These are phyloP conservation scores for Dactylorhiza incarnata DNA, from an alignment of 106 monocot genomes.

Conservation along the genomic window DNA sequence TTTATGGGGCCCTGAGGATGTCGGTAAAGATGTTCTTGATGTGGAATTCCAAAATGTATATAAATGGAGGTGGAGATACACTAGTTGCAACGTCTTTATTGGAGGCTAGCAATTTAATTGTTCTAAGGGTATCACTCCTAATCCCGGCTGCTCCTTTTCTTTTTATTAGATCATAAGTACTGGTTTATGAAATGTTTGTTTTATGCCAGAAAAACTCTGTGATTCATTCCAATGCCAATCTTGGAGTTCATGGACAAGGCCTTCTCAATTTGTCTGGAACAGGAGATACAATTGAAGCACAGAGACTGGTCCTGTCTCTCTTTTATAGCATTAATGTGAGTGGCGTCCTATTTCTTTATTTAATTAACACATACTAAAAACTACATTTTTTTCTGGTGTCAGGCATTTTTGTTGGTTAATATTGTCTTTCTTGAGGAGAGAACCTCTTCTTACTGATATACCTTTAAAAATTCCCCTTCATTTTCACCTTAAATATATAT, in stretches of 20 bases:
- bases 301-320: constrained; percentile 77
- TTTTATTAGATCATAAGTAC: not conserved
- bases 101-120: constrained; percentile 96
- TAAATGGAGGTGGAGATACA: constrained; percentile 82
- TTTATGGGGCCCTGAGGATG: constrained; percentile 91
- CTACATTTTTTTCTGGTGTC: not conserved
- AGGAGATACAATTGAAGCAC: constrained; percentile 90
- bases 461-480: not conserved
- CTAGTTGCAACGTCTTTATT: constrained; percentile 82
- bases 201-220: constrained; percentile 66
- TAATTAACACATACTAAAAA: not conserved
- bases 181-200: constrained; percentile 4
- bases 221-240: constrained; percentile 89
- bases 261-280: constrained; percentile 83
- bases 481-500: no score
- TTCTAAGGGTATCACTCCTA: constrained; percentile 56
- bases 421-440: not conserved
- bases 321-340: constrained; percentile 92
- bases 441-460: not conserved
- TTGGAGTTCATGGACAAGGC: constrained; percentile 98
- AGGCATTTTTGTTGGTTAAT: not conserved
- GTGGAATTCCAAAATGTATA: constrained; percentile 91
- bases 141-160: not conserved
- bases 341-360: not conserved
- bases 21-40: constrained; percentile 96